These are phyloP conservation scores for Cytospora chrysosperma DNA, from an alignment of 2,329 filamentous ascomycete species.

Conservation along the genomic window DNA sequence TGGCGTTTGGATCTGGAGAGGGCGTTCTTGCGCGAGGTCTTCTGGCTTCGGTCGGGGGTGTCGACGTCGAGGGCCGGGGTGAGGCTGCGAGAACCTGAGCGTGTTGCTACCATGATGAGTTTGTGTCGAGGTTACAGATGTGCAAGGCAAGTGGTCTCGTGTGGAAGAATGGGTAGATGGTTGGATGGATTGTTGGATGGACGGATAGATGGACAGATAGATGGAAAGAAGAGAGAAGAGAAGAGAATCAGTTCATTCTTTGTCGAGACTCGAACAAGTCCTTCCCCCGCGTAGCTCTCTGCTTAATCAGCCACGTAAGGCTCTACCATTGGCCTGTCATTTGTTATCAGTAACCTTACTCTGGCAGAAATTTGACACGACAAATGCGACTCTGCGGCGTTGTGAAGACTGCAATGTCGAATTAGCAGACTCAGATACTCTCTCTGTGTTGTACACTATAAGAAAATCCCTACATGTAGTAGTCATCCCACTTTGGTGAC, in stretches of 20 bases:
- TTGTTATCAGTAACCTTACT: not conserved
- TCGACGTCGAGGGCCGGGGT: slow-evolving; percentile 17
- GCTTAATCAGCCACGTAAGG: not conserved
- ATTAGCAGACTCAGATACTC: too few relatives aligned
- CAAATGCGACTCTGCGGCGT: not conserved
- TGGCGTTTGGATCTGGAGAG: slow-evolving; percentile 6
- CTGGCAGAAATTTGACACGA: not conserved
- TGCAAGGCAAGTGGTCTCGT: not conserved
- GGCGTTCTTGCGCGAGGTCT: slow-evolving; percentile 9
- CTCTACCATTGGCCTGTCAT: not conserved
- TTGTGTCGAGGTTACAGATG: not conserved
- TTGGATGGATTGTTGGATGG: not conserved
- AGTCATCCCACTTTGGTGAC: not conserved
- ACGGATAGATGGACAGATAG: too few relatives aligned
- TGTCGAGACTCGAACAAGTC: not conserved
- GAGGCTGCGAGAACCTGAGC: slow-evolving; percentile 19
- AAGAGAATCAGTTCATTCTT: not conserved
- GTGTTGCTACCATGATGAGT: slow-evolving; percentile 22
- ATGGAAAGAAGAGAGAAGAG: too few relatives aligned
- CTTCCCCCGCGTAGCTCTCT: not conserved
- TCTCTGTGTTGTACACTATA: not conserved
- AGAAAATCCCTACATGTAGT: not conserved
- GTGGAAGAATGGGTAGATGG: not conserved
- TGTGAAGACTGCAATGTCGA: not conserved
- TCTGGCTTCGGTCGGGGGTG: slow-evolving; percentile 6